Evolutionary conservation across 148 eudicot species (phyloP), one percentile per base, ranked within the genome.

Genomic region (Rhododendron kiyosumense): DNA sequence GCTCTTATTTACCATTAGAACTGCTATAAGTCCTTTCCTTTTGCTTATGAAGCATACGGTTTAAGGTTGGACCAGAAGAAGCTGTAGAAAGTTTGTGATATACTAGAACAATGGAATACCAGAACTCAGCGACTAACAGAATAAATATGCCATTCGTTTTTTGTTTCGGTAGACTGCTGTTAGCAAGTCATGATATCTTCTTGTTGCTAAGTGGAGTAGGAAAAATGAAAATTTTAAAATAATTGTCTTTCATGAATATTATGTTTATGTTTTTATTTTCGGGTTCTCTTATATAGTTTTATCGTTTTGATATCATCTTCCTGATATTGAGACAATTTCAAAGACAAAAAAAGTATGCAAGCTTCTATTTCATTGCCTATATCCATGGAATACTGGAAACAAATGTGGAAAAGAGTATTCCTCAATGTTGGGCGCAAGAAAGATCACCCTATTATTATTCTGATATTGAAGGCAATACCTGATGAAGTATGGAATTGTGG

Each of bases 401-500:
- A 48, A 28, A 74, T 54, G 8, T 71, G 8, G 20, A 71, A 71
- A 32, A 30, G 10, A 30, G 32, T 14, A 75, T 67, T 78, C 17
- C 83, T 82, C 28, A n/a, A 61, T 59, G 14, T 78, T 61, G 14
- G 48, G 26, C 52, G 20, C 9, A 8, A 74, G 82, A 83, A 59
- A 48, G 20, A n/a, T 83, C 74, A 77, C 38, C 52, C 41, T 48
- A 38, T 78, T 75, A 41, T 59, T 24, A 67, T 75, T 38, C 69
- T 69, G 71, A 30, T 48, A 36, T 78, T 75, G 63, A 84, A 97
- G 99, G 89, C 77, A 87, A 90, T 95, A 90, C 98, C 98, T 81
- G 91, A 94, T 76, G 96, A 94, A 90, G 95, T 94, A 36, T 97
- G 94, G 98, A 90, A 87, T 79, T 92, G 94, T 83, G 94, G 91